A percentile compares a stretch with the other conserved stretches of the same genome.
Conservation (phyloP, 306 rosid genomes). For the Ochetophila trinervis region DNA sequence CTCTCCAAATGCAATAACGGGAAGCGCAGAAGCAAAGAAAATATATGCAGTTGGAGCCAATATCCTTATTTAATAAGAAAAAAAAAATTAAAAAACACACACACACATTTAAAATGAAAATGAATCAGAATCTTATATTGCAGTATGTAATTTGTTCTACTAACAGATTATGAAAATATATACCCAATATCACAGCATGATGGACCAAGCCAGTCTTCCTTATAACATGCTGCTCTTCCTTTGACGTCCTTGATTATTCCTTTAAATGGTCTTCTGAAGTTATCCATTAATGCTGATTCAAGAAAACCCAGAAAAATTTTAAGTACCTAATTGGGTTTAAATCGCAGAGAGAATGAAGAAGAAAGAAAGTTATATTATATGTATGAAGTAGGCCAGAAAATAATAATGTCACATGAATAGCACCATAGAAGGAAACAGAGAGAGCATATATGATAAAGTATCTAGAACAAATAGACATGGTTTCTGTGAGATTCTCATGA, state of each 20-base stretch:
- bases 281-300: conserved; percentile 35
- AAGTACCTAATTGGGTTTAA: neutral
- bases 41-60: conserved; percentile 90
- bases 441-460: neutral
- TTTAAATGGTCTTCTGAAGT: conserved; percentile 39
- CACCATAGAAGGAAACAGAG: neutral
- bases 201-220: conserved; percentile 67
- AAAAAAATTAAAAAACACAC: neutral
- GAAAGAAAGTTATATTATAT: neutral
- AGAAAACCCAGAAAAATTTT: neutral
- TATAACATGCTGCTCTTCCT: conserved; percentile 71
- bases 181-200: conserved; percentile 62
- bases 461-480: neutral
- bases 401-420: neutral
- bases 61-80: conserved; percentile 56
- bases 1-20: conserved; percentile 89
- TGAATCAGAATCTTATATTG: neutral
- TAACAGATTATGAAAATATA: neutral
- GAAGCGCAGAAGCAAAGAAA: conserved; percentile 89
- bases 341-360: neutral
- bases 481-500: conserved; percentile 22
- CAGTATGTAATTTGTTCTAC: neutral
- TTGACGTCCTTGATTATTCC: conserved; percentile 67
- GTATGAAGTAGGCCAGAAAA: neutral
- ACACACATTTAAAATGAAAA: no score